Conservation (phyloP, 345 rosid species). For the Syzygium grande region DNA sequence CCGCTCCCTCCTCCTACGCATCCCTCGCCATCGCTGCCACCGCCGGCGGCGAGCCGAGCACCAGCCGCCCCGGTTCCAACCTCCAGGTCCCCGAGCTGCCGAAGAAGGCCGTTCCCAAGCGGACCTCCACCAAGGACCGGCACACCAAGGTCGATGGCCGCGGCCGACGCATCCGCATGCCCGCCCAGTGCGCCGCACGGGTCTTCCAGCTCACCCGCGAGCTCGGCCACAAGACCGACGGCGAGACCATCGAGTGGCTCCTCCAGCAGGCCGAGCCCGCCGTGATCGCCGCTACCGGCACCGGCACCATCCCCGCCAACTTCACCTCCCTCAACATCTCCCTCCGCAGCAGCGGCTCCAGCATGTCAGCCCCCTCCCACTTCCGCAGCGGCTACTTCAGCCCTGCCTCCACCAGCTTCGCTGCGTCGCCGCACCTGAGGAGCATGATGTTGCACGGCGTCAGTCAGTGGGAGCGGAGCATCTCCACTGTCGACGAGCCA, state of each 20-base stretch:
- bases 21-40: slow-evolving; percentile 1
- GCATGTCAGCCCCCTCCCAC: slow-evolving; percentile 60
- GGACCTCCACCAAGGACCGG: slow-evolving; percentile 73
- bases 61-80: not conserved
- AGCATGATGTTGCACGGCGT: not conserved
- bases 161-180: slow-evolving; percentile 96
- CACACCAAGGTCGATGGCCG: slow-evolving; percentile 98
- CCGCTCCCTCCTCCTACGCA: slow-evolving; percentile 13
- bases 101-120: slow-evolving; percentile 67
- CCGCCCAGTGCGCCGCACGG: slow-evolving; percentile 86
- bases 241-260: slow-evolving; percentile 86
- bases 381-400: slow-evolving; percentile 37
- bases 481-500: not conserved
- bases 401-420: slow-evolving; percentile 16
- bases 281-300: slow-evolving; percentile 87
- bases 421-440: slow-evolving; percentile 21
- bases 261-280: slow-evolving; percentile 92
- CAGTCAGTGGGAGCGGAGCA: slow-evolving; percentile 25
- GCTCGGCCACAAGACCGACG: slow-evolving; percentile 86
- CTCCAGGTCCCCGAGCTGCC: not conserved
- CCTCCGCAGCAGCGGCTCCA: slow-evolving; percentile 70
- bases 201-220: slow-evolving; percentile 89
- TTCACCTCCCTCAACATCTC: slow-evolving; percentile 88
- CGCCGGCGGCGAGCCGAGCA: not conserved
- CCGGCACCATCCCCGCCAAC: slow-evolving; percentile 90